phyloP scores from a whole-genome alignment of 495 filamentous ascomycete genomes.

The Aspergillus mulundensis region DNA sequence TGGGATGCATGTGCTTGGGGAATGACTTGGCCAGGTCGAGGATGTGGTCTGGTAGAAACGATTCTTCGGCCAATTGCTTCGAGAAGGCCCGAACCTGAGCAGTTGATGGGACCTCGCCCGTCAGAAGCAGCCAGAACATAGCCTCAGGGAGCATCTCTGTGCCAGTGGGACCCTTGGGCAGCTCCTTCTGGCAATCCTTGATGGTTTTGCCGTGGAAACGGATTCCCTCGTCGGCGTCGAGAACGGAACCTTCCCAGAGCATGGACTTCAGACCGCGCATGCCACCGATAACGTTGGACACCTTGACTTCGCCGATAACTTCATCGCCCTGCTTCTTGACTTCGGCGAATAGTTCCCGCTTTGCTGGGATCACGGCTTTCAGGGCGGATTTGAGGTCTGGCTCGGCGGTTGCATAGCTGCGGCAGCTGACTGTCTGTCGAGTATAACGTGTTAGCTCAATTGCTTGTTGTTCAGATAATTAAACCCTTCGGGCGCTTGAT shows the following conservation, averaged over 20 bases:
- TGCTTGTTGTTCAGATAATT: not conserved
- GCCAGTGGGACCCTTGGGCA: conserved; percentile 88
- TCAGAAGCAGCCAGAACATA: conserved; percentile 99
- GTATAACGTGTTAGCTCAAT: not conserved
- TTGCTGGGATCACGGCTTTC: conserved; percentile 78
- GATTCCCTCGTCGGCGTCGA: conserved; percentile 95
- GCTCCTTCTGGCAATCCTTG: conserved; percentile 91
- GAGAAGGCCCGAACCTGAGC: conserved; percentile 77
- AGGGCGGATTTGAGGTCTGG: conserved; percentile 84
- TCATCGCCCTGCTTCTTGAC: conserved; percentile 83
- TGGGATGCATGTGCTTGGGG: conserved; percentile 84
- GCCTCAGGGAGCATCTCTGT: conserved; percentile 99
- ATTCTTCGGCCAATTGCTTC: conserved; percentile 81
- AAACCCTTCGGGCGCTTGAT: not conserved
- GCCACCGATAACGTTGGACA: conserved; percentile 90
- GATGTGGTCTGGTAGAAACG: conserved; percentile 77
- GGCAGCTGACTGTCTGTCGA: conserved; percentile 17
- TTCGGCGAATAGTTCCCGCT: conserved; percentile 86
- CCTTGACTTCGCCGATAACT: conserved; percentile 83
- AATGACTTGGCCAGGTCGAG: conserved; percentile 86
- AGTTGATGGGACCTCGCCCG: conserved; percentile 82
- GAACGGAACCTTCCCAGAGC: conserved; percentile 97
- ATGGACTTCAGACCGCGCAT: conserved; percentile 98
- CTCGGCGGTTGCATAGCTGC: conserved; percentile 60
- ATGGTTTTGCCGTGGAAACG: conserved; percentile 97